Evolutionary conservation across 805 yeast genomes (phyloP), one percentile per base, ranked within the genome.

Genomic region (Ogataea nitratoaversa): DNA sequence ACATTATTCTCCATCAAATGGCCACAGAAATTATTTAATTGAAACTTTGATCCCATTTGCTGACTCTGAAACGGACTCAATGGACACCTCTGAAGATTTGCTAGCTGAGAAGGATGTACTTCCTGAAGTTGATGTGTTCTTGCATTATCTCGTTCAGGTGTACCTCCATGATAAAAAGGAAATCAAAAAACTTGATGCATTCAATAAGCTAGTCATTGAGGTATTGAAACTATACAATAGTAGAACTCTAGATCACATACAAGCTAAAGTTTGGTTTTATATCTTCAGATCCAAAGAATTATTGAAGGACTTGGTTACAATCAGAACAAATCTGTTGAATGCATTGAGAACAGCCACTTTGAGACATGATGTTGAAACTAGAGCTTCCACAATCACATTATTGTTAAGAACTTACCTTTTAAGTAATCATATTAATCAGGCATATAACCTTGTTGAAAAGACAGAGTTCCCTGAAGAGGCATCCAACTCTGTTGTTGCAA

Each of bases 201-300:
- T 86, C 57, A 82, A 82, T 53, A 62, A 55, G 9, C 65, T 67
- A 37, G 70, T 78, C 32, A 67, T 83, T 40, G 57, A 66, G 12
- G 67, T 79, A 38, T 71, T 88, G 57, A 72, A 75, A 42, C 62
- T 71, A 12, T 83, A 83, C 66, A 88, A 88, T 64, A 78, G 84
- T 49, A 77, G 98, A 48, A 76, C 95, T 4, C 68, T 91, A 49
- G 98, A 93, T 64, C 79, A 85, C 54, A 74, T 93, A 43, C 79
- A 79, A 48, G 93, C 98, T 13, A 91, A 90, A 62, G 72, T 85
- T 45, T 93, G 98, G 98, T 93, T 91, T 60, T 91, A 89, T 67
- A 74, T 85, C 51, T 74, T 82, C 33, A 78, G 95, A 62, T 76
- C 89, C 2, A 78, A 79, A 49, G 98, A 91, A 67, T 66, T 82